Evolutionary conservation across 768 basidiomycete species (phyloP).

Genomic region (Galerina sulciceps): DNA sequence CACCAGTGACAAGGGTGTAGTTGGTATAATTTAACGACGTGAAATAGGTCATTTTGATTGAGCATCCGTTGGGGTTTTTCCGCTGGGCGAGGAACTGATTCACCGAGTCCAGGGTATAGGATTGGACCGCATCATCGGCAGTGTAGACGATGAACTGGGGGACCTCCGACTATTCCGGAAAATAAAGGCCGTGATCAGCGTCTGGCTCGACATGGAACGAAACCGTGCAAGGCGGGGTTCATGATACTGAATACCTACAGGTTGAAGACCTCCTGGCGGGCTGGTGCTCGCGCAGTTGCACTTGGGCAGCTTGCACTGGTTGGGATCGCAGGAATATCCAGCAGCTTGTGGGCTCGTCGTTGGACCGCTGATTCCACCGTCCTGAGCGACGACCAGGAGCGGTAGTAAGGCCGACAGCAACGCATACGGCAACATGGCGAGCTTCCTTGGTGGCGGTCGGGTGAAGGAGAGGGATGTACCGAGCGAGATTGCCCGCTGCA

Average conservation of each 20-base stretch:
- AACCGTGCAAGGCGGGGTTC: neutral
- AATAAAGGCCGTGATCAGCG: conserved; percentile 1
- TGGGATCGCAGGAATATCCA: conserved; percentile 72
- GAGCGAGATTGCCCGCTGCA: neutral
- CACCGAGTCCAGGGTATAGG: conserved; percentile 74
- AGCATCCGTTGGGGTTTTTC: conserved; percentile 77
- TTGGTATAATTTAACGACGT: conserved; percentile 76
- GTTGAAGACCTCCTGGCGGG: conserved; percentile 71
- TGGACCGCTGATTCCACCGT: conserved; percentile 59
- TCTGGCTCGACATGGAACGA: neutral
- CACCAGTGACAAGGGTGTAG: conserved; percentile 70
- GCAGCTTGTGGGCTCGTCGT: conserved; percentile 56
- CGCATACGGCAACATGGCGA: conserved; percentile 23
- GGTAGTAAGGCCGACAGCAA: conserved; percentile 34
- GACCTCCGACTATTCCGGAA: conserved; percentile 48
- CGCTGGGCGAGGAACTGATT: conserved; percentile 78
- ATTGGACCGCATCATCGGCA: conserved; percentile 78
- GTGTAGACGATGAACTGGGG: conserved; percentile 76
- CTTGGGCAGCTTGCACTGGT: conserved; percentile 65
- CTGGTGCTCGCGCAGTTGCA: conserved; percentile 77
- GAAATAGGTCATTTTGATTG: conserved; percentile 79
- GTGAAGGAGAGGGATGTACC: neutral
- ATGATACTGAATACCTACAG: conserved; percentile 45
- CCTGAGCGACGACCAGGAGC: conserved; percentile 46
- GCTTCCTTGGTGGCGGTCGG: neutral